Percentiles rank a stretch among this genome's conserved stretches.
Evolutionary conservation across 2,329 filamentous ascomycete species (phyloP).

Genomic region (Diplodia seriata): DNA sequence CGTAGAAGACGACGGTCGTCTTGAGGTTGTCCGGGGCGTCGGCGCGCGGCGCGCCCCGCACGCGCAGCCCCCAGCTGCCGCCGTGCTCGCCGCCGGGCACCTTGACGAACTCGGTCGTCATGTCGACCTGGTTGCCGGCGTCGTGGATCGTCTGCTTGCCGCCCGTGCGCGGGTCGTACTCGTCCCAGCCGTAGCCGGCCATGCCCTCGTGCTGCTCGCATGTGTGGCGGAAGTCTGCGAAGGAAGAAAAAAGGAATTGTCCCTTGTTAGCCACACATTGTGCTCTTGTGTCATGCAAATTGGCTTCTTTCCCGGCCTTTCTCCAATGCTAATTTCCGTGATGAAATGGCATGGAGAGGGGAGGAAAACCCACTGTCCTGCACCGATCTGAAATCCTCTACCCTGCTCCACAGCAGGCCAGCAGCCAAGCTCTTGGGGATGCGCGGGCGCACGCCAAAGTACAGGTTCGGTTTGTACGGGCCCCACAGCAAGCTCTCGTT

Average conservation of each 20-base stretch:
- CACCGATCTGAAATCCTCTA: slow-evolving; percentile 77
- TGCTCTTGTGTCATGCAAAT: neutral
- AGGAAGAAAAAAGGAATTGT: neutral
- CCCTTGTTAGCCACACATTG: neutral
- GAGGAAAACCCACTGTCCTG: slow-evolving; percentile 69
- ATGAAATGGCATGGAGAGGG: slow-evolving; percentile 35
- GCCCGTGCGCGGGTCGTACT: slow-evolving; percentile 88
- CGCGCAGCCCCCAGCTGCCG: slow-evolving; percentile 88
- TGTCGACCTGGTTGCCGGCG: slow-evolving; percentile 82
- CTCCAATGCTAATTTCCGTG: neutral
- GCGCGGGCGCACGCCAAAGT: slow-evolving; percentile 87
- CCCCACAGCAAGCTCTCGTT: slow-evolving; percentile 96
- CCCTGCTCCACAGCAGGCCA: slow-evolving; percentile 86
- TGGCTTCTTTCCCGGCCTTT: neutral
- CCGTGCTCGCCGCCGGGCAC: slow-evolving; percentile 83
- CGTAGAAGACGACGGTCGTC: slow-evolving; percentile 82
- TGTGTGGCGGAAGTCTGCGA: slow-evolving; percentile 82
- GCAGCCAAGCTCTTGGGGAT: slow-evolving; percentile 81
- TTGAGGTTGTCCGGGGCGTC: slow-evolving; percentile 71
- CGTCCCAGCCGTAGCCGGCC: slow-evolving; percentile 96
- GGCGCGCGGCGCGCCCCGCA: slow-evolving; percentile 79
- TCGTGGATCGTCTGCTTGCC: slow-evolving; percentile 92
- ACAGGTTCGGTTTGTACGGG: slow-evolving; percentile 90
- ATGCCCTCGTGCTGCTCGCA: slow-evolving; percentile 92
- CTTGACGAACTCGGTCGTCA: slow-evolving; percentile 94